These are phyloP conservation scores for Lactifluus rugatus DNA, from an alignment of 768 basidiomycete species.

Conservation along the genomic window DNA sequence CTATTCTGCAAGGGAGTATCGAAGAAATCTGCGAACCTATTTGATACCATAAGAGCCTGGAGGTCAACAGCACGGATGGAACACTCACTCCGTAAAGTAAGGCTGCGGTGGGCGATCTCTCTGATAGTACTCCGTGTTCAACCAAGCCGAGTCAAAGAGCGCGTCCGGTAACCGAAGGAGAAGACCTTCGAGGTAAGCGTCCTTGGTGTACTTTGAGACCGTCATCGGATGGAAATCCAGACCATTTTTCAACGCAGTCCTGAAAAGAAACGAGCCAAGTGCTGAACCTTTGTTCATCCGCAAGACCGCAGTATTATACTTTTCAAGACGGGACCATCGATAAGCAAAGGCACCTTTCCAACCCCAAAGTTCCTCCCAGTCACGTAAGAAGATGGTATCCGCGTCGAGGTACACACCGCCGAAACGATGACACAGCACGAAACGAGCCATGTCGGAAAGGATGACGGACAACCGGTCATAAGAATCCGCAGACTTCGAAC, in stretches of 20 bases:
- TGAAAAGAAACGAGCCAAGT: constrained; percentile 86
- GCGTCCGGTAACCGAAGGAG: constrained; percentile 89
- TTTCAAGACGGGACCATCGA: constrained; percentile 85
- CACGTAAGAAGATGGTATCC: constrained; percentile 89
- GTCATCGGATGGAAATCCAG: constrained; percentile 98
- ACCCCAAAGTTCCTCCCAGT: constrained; percentile 98
- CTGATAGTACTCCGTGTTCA: constrained; percentile 89
- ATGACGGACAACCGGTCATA: constrained; percentile 92
- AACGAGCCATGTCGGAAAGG: constrained; percentile 93
- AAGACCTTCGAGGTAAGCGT: constrained; percentile 75
- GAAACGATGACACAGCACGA: constrained; percentile 92
- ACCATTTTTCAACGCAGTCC: constrained; percentile 86
- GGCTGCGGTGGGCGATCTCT: constrained; percentile 90
- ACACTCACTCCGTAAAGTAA: constrained; percentile 71
- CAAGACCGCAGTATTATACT: constrained; percentile 95
- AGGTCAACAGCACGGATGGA: background rate
- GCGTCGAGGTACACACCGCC: constrained; percentile 97
- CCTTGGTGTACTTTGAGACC: constrained; percentile 80
- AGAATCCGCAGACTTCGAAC: constrained; percentile 76
- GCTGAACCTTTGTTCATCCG: constrained; percentile 90
- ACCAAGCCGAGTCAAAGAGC: constrained; percentile 93
- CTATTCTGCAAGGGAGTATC: constrained; percentile 62
- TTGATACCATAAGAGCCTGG: constrained; percentile 4
- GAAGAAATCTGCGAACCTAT: constrained; percentile 83
- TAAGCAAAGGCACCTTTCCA: constrained; percentile 97